phyloP scores from a whole-genome alignment of 2,329 filamentous ascomycete genomes.

The Polytolypa hystricis region DNA sequence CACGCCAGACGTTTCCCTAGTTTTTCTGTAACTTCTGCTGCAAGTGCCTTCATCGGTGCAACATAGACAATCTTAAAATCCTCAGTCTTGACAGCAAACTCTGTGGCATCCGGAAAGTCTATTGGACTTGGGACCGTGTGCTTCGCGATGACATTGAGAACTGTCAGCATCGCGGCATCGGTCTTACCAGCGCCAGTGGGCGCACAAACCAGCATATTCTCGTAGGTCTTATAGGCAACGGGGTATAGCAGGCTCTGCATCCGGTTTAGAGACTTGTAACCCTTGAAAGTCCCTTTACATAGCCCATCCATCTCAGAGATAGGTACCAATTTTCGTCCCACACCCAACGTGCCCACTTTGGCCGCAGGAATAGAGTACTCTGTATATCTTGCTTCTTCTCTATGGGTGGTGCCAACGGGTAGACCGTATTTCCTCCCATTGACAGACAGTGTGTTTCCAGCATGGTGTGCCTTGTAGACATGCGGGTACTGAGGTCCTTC shows the following conservation, averaged over 20 bases:
- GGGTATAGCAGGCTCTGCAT: constrained; percentile 98
- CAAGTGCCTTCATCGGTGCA: constrained; percentile 95
- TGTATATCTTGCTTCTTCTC: constrained; percentile 69
- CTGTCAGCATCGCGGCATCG: constrained; percentile 92
- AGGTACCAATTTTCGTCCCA: constrained; percentile 61
- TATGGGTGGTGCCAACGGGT: constrained; percentile 61
- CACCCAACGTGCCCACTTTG: constrained; percentile 61
- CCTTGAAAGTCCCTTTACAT: constrained; percentile 82
- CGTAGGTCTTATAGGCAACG: constrained; percentile 87
- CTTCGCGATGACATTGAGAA: constrained; percentile 80
- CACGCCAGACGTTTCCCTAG: constrained; percentile 82
- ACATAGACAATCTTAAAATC: constrained; percentile 99
- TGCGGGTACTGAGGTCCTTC: constrained; percentile 76
- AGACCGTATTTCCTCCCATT: constrained; percentile 74
- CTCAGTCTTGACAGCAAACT: constrained; percentile 72
- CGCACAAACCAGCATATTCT: constrained; percentile 98
- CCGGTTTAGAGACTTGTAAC: constrained; percentile 85
- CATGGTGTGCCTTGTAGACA: constrained; percentile 73
- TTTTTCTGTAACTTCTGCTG: constrained; percentile 92
- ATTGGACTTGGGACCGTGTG: constrained; percentile 71
- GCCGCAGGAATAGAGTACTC: constrained; percentile 80
- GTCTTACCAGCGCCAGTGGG: constrained; percentile 98
- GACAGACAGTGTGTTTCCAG: constrained; percentile 73
- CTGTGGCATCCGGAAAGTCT: constrained; percentile 58
- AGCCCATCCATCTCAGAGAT: constrained; percentile 80